Evolutionary conservation across 2,329 filamentous ascomycete genomes (phyloP).

Genomic region (Monosporascus sp.): DNA sequence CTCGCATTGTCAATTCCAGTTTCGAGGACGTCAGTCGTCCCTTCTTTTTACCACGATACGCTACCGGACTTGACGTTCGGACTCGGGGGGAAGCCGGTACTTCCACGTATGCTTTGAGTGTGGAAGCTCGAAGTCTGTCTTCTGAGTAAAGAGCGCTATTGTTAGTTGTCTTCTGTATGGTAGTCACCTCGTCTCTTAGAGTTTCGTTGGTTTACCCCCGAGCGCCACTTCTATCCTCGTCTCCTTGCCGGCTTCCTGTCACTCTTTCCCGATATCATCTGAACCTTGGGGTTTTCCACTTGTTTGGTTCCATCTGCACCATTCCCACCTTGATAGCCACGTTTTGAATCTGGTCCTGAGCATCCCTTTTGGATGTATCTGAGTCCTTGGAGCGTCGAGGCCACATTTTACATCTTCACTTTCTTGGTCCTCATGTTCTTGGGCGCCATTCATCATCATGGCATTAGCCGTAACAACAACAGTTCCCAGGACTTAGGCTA

Average conservation of each 20-base stretch:
- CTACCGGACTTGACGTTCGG: too few species aligned
- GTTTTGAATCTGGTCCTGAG: conserved; percentile 29
- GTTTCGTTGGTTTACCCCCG: too few species aligned
- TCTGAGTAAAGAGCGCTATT: too few species aligned
- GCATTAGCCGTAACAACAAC: conserved; percentile 14
- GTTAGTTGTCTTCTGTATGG: background rate
- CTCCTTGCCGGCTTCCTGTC: background rate
- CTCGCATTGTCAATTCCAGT: too few species aligned
- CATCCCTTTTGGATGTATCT: conserved; percentile 26
- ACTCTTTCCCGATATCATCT: background rate
- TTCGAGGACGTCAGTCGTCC: too few species aligned
- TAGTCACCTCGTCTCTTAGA: background rate
- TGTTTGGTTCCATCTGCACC: conserved; percentile 13
- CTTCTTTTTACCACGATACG: too few species aligned
- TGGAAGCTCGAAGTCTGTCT: too few species aligned
- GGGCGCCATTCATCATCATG: conserved; percentile 18
- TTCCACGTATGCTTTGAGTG: too few species aligned
- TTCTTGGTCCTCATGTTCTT: conserved; percentile 27
- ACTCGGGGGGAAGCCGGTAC: too few species aligned
- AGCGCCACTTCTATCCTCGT: background rate
- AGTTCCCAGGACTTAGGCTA: conserved; percentile 3
- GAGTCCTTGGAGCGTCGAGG: conserved; percentile 39
- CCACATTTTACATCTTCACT: conserved; percentile 30
- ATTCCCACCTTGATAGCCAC: conserved; percentile 31
- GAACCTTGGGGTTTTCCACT: conserved; percentile 5